phyloP scores from a whole-genome alignment of 2,329 filamentous ascomycete genomes.

The Lasiodiplodia gonubiensis region DNA sequence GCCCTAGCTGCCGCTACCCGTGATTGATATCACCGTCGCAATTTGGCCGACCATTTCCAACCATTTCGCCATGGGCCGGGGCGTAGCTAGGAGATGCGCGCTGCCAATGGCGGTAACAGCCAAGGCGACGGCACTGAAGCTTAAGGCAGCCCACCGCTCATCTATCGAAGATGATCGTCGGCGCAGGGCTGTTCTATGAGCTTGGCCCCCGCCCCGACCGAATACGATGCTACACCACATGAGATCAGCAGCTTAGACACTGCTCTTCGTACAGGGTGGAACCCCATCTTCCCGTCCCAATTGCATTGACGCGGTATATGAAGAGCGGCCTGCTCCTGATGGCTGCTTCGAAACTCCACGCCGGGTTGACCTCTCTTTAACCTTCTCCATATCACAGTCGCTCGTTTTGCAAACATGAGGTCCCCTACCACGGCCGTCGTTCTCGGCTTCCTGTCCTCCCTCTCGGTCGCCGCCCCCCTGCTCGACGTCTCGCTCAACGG shows the following conservation, averaged over 20 bases:
- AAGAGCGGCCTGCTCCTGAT: neutral
- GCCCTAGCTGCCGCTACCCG: neutral
- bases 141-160: slow-evolving; percentile 6
- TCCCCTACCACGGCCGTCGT: slow-evolving; percentile 10
- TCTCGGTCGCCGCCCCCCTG: slow-evolving; percentile 17
- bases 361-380: neutral
- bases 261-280: slow-evolving; percentile 18
- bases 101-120: neutral
- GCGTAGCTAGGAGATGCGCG: neutral
- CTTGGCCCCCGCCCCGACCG: slow-evolving; percentile 1
- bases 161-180: neutral
- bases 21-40: neutral
- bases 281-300: neutral
- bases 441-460: slow-evolving; percentile 6
- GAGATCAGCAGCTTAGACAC: slow-evolving; percentile 7
- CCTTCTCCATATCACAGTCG: neutral
- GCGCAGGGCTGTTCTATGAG: neutral
- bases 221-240: slow-evolving; percentile 25
- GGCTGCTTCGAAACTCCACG: neutral
- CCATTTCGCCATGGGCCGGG: neutral
- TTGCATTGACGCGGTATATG: neutral
- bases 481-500: neutral
- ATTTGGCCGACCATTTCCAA: neutral
- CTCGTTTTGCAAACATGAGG: slow-evolving; percentile 23
- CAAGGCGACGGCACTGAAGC: neutral